Evolutionary conservation across 768 basidiomycete species (phyloP).

Genomic region (Trametes elegans): DNA sequence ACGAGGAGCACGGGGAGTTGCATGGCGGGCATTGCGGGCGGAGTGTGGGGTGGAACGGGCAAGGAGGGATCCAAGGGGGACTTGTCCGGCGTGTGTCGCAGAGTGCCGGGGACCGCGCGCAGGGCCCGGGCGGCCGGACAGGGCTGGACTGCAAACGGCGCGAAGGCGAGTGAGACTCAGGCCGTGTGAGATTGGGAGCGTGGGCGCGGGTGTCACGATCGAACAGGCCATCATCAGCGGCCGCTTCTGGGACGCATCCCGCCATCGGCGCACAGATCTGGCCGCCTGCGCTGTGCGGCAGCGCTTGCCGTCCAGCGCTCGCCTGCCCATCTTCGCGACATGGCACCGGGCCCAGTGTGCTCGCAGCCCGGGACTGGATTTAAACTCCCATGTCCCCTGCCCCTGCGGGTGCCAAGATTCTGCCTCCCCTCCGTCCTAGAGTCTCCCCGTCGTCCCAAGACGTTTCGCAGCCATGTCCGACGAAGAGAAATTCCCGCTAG

Average conservation of each 20-base stretch:
- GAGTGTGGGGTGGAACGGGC: no score
- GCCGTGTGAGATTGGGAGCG: background rate
- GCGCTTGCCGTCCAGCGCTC: background rate
- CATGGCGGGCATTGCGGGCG: no score
- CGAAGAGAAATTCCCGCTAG: slow-evolving; percentile 9
- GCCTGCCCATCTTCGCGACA: background rate
- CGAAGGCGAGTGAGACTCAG: background rate
- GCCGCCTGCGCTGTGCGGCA: background rate
- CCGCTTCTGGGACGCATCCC: background rate
- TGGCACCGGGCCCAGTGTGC: background rate
- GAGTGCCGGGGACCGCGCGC: no score
- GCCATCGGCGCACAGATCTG: slow-evolving; percentile 5
- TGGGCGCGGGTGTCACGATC: background rate
- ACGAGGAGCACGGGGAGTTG: no score
- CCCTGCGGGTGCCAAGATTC: slow-evolving; percentile 1
- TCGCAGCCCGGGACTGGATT: background rate
- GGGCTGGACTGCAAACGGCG: no score
- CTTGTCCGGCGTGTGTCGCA: no score
- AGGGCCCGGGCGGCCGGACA: no score
- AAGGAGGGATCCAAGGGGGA: no score
- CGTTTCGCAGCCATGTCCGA: slow-evolving; percentile 10
- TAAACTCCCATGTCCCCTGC: background rate
- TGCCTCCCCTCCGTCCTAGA: background rate
- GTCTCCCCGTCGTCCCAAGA: background rate
- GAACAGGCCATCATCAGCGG: background rate